Evolutionary conservation across 495 filamentous ascomycete species (phyloP).

Genomic region (Astrothelium macrocarpum): DNA sequence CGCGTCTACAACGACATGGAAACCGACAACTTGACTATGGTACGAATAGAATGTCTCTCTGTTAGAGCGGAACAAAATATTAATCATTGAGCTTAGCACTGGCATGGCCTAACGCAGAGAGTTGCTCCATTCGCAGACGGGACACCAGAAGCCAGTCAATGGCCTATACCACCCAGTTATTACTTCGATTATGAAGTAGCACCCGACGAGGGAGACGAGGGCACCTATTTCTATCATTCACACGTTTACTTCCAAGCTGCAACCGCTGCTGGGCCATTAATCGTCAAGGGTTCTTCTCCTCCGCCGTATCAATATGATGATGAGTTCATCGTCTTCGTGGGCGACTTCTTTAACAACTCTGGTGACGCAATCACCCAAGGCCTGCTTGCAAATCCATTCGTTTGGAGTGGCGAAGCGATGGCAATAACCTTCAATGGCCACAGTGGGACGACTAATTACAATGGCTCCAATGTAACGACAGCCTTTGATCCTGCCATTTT

Average conservation of each 20-base stretch:
- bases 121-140: conserved; percentile 50
- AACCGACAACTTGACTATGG: conserved; percentile 46
- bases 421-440: conserved; percentile 41
- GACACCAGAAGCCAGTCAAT: conserved; percentile 42
- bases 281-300: conserved; percentile 41
- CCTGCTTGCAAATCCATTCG: conserved; percentile 31
- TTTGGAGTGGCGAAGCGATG: conserved; percentile 40
- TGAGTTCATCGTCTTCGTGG: conserved; percentile 44
- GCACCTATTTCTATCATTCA: conserved; percentile 28
- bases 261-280: conserved; percentile 43
- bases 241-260: conserved; percentile 37
- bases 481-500: conserved; percentile 30
- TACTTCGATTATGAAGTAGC: conserved; percentile 52
- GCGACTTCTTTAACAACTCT: conserved; percentile 42
- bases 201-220: conserved; percentile 16
- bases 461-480: conserved; percentile 2
- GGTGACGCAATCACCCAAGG: conserved; percentile 37
- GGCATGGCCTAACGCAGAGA: conserved; percentile 49
- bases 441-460: conserved; percentile 9
- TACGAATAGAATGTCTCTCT: conserved; percentile 22
- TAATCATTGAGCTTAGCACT: conserved; percentile 37
- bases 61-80: conserved; percentile 10
- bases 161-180: conserved; percentile 48
- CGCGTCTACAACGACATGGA: conserved; percentile 50
- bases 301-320: conserved; percentile 46